Evolutionary conservation across 768 basidiomycete genomes (phyloP).

Genomic region (Gymnopilus junonius): DNA sequence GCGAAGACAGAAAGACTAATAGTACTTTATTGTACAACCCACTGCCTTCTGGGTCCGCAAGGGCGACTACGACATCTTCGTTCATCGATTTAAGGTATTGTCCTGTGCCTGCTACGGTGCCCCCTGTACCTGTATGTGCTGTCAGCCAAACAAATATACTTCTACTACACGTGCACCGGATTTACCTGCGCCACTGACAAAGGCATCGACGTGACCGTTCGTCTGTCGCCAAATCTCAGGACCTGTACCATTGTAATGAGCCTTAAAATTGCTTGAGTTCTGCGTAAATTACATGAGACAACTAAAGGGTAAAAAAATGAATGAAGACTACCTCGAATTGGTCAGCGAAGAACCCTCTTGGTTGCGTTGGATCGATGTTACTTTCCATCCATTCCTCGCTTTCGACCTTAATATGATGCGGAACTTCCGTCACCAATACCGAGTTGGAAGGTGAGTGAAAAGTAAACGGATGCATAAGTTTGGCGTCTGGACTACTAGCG

Average conservation of each 20-base stretch:
- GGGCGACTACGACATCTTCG: constrained; percentile 64
- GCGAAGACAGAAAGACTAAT: background rate
- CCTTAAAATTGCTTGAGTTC: constrained; percentile 90
- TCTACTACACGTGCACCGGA: background rate
- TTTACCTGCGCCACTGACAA: constrained; percentile 87
- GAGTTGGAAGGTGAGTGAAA: constrained; percentile 50
- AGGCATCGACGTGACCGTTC: constrained; percentile 78
- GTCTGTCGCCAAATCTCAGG: constrained; percentile 97
- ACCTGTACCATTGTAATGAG: constrained; percentile 89
- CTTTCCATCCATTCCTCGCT: constrained; percentile 34
- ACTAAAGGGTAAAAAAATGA: background rate
- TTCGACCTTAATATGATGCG: constrained; percentile 44
- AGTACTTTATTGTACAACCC: constrained; percentile 91
- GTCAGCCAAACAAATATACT: background rate
- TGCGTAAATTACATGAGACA: constrained; percentile 27
- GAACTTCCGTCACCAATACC: constrained; percentile 57
- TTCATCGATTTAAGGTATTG: constrained; percentile 79
- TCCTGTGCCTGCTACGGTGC: constrained; percentile 89
- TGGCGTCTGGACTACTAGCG: constrained; percentile 20
- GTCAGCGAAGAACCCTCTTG: constrained; percentile 92
- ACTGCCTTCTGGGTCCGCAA: constrained; percentile 93
- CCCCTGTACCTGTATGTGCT: constrained; percentile 79
- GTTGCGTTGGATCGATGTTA: constrained; percentile 34
- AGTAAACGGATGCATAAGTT: constrained; percentile 27
- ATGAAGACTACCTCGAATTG: constrained; percentile 74